Conservation (phyloP, 768 basidiomycete genomes). For the Suillus lakei region DNA sequence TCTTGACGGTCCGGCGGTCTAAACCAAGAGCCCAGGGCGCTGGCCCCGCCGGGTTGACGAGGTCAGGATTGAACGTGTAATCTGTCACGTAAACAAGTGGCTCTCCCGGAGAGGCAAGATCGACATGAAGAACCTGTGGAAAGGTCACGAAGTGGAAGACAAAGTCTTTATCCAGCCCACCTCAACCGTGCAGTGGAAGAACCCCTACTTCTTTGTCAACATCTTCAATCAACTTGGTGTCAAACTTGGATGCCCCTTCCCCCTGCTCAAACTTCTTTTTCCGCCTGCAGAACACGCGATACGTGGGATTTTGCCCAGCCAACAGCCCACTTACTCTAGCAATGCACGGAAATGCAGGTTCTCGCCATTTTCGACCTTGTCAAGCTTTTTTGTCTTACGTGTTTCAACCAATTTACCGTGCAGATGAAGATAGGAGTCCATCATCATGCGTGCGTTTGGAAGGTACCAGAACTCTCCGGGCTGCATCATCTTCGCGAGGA, state of each 20-base stretch:
- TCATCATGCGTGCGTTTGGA: slow-evolving; percentile 54
- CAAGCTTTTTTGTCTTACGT: slow-evolving; percentile 49
- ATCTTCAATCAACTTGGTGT: slow-evolving; percentile 53
- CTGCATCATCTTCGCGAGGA: slow-evolving; percentile 47
- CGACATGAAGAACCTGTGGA: slow-evolving; percentile 51
- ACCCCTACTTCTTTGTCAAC: slow-evolving; percentile 41
- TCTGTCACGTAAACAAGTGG: slow-evolving; percentile 65
- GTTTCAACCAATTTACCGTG: slow-evolving; percentile 58
- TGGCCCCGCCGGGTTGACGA: slow-evolving; percentile 34
- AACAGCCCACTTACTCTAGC: slow-evolving; percentile 48
- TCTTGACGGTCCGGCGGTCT: slow-evolving; percentile 54
- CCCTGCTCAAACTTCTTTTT: slow-evolving; percentile 45
- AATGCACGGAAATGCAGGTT: slow-evolving; percentile 50
- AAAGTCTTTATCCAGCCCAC: slow-evolving; percentile 35
- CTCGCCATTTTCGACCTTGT: slow-evolving; percentile 40
- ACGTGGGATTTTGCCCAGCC: slow-evolving; percentile 7
- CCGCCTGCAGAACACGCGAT: slow-evolving; percentile 43
- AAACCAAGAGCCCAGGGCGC: slow-evolving; percentile 49
- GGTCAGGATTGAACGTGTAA: slow-evolving; percentile 56
- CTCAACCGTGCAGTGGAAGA: slow-evolving; percentile 64
- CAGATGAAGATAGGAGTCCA: slow-evolving; percentile 42
- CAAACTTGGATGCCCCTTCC: slow-evolving; percentile 36
- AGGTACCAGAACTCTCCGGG: slow-evolving; percentile 57
- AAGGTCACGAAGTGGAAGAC: not conserved
- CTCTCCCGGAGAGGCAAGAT: slow-evolving; percentile 35